These are phyloP conservation scores for Microthyrium microscopicum DNA, from an alignment of 2,329 filamentous ascomycete species.

Conservation along the genomic window DNA sequence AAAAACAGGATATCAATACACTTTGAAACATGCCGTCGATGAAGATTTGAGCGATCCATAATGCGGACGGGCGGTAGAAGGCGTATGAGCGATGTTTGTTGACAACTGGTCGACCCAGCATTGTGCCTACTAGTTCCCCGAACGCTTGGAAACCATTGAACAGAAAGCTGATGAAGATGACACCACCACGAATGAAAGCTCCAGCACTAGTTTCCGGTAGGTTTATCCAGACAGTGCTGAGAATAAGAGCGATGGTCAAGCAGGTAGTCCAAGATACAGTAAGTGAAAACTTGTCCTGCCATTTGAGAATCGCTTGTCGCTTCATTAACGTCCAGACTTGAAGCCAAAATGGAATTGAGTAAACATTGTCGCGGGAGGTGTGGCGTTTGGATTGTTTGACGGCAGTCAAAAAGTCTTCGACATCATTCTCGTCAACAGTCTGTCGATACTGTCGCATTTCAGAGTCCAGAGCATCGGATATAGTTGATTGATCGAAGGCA, in stretches of 20 bases:
- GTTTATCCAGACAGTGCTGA: slow-evolving; percentile 64
- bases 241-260: slow-evolving; percentile 59
- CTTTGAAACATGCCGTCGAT: slow-evolving; percentile 61
- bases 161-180: slow-evolving; percentile 62
- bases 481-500: slow-evolving; percentile 51
- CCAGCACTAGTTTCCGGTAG: slow-evolving; percentile 46
- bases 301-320: slow-evolving; percentile 70
- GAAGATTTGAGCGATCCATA: slow-evolving; percentile 71
- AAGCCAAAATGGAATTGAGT: slow-evolving; percentile 66
- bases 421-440: slow-evolving; percentile 45
- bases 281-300: slow-evolving; percentile 70
- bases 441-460: slow-evolving; percentile 57
- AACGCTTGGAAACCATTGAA: slow-evolving; percentile 86
- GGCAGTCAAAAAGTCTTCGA: slow-evolving; percentile 60
- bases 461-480: slow-evolving; percentile 36
- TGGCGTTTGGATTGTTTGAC: slow-evolving; percentile 66
- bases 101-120: slow-evolving; percentile 60
- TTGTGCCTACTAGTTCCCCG: slow-evolving; percentile 56
- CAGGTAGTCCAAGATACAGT: slow-evolving; percentile 53
- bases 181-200: slow-evolving; percentile 66
- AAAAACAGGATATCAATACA: slow-evolving; percentile 54
- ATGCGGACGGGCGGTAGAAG: slow-evolving; percentile 64
- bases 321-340: slow-evolving; percentile 75
- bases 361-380: slow-evolving; percentile 56
- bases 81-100: slow-evolving; percentile 76